Percentiles rank a stretch among this genome's conserved stretches.
Evolutionary conservation across 2,329 filamentous ascomycete species (phyloP).

Genomic region (Endocalyx cinctus): DNA sequence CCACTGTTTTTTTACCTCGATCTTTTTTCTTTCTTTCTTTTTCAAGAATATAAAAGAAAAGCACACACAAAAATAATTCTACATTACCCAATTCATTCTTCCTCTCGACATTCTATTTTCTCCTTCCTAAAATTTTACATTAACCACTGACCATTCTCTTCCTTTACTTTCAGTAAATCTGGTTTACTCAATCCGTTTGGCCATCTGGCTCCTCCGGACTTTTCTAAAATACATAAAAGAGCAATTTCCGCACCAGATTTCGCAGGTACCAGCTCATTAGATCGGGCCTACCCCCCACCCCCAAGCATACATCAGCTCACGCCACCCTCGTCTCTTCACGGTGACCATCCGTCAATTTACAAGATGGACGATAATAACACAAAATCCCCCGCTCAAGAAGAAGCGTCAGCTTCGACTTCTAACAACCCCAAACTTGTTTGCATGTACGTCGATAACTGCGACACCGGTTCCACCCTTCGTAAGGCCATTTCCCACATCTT

Average conservation of each 20-base stretch:
- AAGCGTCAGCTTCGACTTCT: slow-evolving; percentile 7
- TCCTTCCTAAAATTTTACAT: not conserved
- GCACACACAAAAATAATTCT: too few species aligned
- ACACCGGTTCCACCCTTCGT: slow-evolving; percentile 57
- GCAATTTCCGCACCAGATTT: slow-evolving; percentile 47
- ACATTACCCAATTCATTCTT: too few species aligned
- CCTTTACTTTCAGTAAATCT: too few species aligned
- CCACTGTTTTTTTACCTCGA: too few species aligned
- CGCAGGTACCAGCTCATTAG: slow-evolving; percentile 20
- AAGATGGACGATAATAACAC: slow-evolving; percentile 16
- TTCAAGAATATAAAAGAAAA: too few species aligned
- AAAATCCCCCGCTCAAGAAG: slow-evolving; percentile 11
- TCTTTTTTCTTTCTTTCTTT: too few species aligned
- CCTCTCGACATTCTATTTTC: slow-evolving; percentile 1
- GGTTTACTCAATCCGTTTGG: too few species aligned
- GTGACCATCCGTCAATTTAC: slow-evolving; percentile 13
- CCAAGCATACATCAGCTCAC: slow-evolving; percentile 22
- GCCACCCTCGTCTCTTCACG: slow-evolving; percentile 19
- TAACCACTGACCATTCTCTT: too few species aligned
- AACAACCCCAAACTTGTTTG: slow-evolving; percentile 37
- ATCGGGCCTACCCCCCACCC: slow-evolving; percentile 17
- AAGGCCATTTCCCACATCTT: slow-evolving; percentile 81
- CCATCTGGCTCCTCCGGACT: slow-evolving; percentile 14
- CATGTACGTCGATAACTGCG: slow-evolving; percentile 53
- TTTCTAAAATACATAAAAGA: slow-evolving; percentile 39